phyloP scores from a whole-genome alignment of 306 rosid species.

The Begonia masoniana region DNA sequence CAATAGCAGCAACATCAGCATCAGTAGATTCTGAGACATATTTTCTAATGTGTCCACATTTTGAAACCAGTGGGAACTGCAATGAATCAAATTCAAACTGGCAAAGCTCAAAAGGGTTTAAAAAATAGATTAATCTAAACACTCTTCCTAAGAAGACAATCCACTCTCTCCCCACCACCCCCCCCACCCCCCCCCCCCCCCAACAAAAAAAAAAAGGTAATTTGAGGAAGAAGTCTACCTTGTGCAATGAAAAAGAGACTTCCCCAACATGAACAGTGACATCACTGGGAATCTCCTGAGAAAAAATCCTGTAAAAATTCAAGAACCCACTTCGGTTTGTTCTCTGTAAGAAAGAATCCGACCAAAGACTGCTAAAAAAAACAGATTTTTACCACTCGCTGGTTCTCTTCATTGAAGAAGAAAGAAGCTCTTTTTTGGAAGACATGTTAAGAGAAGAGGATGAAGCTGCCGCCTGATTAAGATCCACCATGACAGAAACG shows the following conservation, averaged over 20 bases:
- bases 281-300: constrained; percentile 96
- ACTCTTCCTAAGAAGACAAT: background rate
- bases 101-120: background rate
- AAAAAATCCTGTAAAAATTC: constrained; percentile 57
- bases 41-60: constrained; percentile 70
- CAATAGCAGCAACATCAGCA: constrained; percentile 41
- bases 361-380: constrained; percentile 6
- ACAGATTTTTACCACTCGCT: constrained; percentile 62
- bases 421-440: constrained; percentile 66
- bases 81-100: constrained; percentile 3
- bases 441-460: constrained; percentile 36
- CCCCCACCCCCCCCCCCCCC: too few relatives aligned
- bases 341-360: constrained; percentile 7
- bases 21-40: constrained; percentile 63
- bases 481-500: constrained; percentile 44
- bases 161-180: too few relatives aligned
- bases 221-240: constrained; percentile 29
- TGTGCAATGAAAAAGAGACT: constrained; percentile 70
- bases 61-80: constrained; percentile 88
- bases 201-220: background rate
- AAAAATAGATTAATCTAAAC: background rate
- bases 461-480: constrained; percentile 24
- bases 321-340: background rate
- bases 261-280: constrained; percentile 63
- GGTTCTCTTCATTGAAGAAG: constrained; percentile 79